A percentile compares a stretch with the other conserved stretches of the same genome.
phyloP scores from a whole-genome alignment of 768 basidiomycete species.

The Tubosaeta sp. region DNA sequence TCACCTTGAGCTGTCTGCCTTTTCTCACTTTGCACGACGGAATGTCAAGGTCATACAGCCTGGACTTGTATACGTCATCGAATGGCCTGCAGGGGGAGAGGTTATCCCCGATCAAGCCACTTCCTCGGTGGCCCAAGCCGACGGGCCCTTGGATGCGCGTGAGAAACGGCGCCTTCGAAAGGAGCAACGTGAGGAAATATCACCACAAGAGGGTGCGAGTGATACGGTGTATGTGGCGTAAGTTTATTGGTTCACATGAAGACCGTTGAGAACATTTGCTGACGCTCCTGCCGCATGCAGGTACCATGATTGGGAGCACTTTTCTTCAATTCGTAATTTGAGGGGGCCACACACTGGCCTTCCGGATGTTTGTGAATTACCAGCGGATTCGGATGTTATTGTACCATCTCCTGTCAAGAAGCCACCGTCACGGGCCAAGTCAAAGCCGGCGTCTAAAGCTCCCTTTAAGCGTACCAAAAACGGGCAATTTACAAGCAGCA shows the following conservation, averaged over 20 bases:
- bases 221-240: slow-evolving; percentile 80
- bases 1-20: slow-evolving; percentile 90
- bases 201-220: slow-evolving; percentile 18
- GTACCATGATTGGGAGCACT: slow-evolving; percentile 94
- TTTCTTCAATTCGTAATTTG: slow-evolving; percentile 87
- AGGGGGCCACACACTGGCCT: slow-evolving; percentile 77
- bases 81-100: slow-evolving; percentile 66
- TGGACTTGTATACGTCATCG: slow-evolving; percentile 85
- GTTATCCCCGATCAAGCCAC: slow-evolving; percentile 25
- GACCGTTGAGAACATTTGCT: slow-evolving; percentile 2
- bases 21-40: slow-evolving; percentile 71
- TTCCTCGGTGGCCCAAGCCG: slow-evolving; percentile 25
- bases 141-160: slow-evolving; percentile 31
- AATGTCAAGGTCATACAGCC: slow-evolving; percentile 93
- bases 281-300: slow-evolving; percentile 34
- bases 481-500: slow-evolving; percentile 19
- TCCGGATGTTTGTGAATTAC: slow-evolving; percentile 56
- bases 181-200: slow-evolving; percentile 23
- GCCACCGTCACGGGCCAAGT: slow-evolving; percentile 29
- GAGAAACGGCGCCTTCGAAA: slow-evolving; percentile 43
- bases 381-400: slow-evolving; percentile 29
- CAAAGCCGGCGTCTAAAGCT: slow-evolving; percentile 20
- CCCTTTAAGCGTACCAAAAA: slow-evolving; percentile 18
- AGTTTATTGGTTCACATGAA: slow-evolving; percentile 33
- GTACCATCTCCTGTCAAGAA: slow-evolving; percentile 33